Evolutionary conservation across 2,329 filamentous ascomycete genomes (phyloP), one percentile per base, ranked within the genome.

Genomic region (Coleophoma cylindrospora): DNA sequence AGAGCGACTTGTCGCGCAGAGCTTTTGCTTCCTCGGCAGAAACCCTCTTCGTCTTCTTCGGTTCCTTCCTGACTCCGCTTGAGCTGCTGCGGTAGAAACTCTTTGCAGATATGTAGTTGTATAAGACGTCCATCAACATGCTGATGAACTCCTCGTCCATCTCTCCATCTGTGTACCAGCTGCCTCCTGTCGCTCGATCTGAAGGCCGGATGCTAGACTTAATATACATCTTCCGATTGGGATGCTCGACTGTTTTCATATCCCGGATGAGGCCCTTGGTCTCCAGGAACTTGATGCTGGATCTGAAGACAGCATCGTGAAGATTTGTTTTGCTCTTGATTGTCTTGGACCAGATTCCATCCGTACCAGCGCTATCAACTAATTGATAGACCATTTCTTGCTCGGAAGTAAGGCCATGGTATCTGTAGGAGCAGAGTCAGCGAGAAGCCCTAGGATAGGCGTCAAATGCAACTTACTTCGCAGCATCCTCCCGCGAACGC

Each of bases 161-260:
- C 57, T 91, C 87, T 47, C 90, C 89, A 55, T 96, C 91, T 8
- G 89, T 91, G 67, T 94, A 96, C 89, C 92, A 99, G 9, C 90
- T 87, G 2, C 94, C 94, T 44, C 94, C 94, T 0, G 91, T 95
- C 43, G 95, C 89, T 54, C 94, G 87, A 54, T 96, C 91, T 48
- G 86, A 89, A 0, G 94, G 92, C 11, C 84, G 82, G 53, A 99
- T 80, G 55, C 86, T 85, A 48, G 86, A 83, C 63, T 96, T 85
- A 78, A 99, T 95, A 76, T 94, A 99, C 80, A 95, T 96, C 71
- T 95, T 96, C 66, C 94, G 87, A 58, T 86, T 88, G 27, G 90
- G 89, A 64, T 88, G 86, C 71, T 95, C 91, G 69, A 95, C 91
- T 68, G 87, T 94, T 71, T 92, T 94, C 71, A 97, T 91, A 51